phyloP scores from a whole-genome alignment of 75 land plant genomes.

The Chamaecyparis obtusa region DNA sequence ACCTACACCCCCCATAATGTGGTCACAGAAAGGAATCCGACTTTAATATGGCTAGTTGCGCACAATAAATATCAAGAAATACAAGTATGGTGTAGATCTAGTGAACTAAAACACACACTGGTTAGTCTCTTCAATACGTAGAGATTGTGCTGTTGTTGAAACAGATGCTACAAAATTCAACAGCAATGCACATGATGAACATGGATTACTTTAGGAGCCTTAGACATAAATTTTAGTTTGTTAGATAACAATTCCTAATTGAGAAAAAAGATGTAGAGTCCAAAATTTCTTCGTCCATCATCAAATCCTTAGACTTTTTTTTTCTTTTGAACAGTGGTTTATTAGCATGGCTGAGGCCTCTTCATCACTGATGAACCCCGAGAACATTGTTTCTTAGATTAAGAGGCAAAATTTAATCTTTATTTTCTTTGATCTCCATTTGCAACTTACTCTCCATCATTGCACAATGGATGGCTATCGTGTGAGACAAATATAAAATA shows the following conservation, averaged over 20 bases:
- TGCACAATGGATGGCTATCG: too few species aligned
- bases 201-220: slow-evolving; percentile 77
- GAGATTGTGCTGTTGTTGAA: too few species aligned
- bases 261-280: slow-evolving; percentile 91
- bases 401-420: slow-evolving; percentile 38
- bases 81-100: too few species aligned
- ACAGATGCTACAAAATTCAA: slow-evolving; percentile 85
- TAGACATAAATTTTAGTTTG: slow-evolving; percentile 89
- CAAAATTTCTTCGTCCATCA: slow-evolving; percentile 72
- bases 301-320: slow-evolving; percentile 35
- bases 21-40: too few species aligned
- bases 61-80: too few species aligned
- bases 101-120: too few species aligned
- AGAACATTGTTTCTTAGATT: slow-evolving; percentile 70
- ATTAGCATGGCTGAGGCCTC: slow-evolving; percentile 76
- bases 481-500: too few species aligned
- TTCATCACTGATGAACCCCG: slow-evolving; percentile 60
- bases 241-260: slow-evolving; percentile 70
- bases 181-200: slow-evolving; percentile 77
- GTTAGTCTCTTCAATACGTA: too few species aligned
- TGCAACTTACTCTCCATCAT: too few species aligned
- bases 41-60: too few species aligned
- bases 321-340: slow-evolving; percentile 67
- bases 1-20: too few species aligned
- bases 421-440: too few species aligned